phyloP scores from a whole-genome alignment of 129 eudicot genomes.

The carrot (Daucus carota) region DH1_v3.0 NC_030385.2:36610001-36610500 shows the following conservation, averaged over 20 bases:
- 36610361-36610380: too few relatives aligned
- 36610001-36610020: background rate
- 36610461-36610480: constrained; percentile 77
- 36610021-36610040: background rate
- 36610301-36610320: constrained; percentile 71
- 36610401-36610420: background rate
- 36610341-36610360: constrained; percentile 59
- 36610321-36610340: constrained; percentile 76
- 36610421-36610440: background rate
- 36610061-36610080: constrained; percentile 53
- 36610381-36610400: background rate
- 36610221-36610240: constrained; percentile 79
- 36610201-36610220: constrained; percentile 71
- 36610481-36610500: constrained; percentile 96
- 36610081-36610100: constrained; percentile 70
- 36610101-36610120: constrained; percentile 57
- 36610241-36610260: constrained; percentile 78
- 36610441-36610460: constrained; percentile 1
- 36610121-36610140: constrained; percentile 50
- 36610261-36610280: constrained; percentile 68
- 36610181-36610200: constrained; percentile 57
- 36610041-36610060: constrained; percentile 20
- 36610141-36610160: constrained; percentile 48
- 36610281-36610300: constrained; percentile 75
- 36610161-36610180: constrained; percentile 85